Conservation (phyloP, 1,284 basidiomycete genomes). For the Phellinidium pouzarii region DNA sequence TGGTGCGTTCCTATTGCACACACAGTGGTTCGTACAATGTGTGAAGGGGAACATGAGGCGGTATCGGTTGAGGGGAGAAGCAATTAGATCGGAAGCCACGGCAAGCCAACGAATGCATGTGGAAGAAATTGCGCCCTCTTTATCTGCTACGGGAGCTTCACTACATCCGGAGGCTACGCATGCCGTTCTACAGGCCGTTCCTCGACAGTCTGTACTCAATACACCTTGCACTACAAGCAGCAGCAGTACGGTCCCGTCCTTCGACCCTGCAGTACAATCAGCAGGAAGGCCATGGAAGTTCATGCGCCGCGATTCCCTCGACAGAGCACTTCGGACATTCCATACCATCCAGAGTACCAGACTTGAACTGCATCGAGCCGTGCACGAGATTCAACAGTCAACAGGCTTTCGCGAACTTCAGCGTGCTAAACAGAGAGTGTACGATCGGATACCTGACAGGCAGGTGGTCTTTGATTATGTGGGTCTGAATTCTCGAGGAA, state of each 20-base stretch:
- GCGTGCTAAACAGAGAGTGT: neutral
- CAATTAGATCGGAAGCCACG: neutral
- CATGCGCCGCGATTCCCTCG: slow-evolving; percentile 16
- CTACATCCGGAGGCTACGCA: too few relatives aligned
- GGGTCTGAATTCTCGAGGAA: neutral
- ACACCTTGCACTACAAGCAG: neutral
- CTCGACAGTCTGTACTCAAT: neutral
- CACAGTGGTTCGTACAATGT: slow-evolving; percentile 48
- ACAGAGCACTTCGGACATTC: neutral
- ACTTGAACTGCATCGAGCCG: neutral
- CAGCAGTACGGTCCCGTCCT: neutral
- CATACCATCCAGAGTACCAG: neutral
- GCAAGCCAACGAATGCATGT: too few relatives aligned
- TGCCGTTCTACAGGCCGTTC: too few relatives aligned
- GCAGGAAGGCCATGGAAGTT: neutral
- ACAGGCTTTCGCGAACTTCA: neutral
- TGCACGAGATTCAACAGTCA: neutral
- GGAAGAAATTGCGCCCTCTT: neutral
- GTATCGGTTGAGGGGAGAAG: slow-evolving; percentile 17
- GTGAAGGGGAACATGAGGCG: slow-evolving; percentile 43
- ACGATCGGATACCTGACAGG: neutral
- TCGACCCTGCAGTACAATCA: neutral
- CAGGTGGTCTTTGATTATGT: neutral
- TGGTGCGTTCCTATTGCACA: slow-evolving; percentile 44
- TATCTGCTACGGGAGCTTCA: neutral